Conservation (phyloP, 2,329 filamentous ascomycete genomes). For the Venturia carpophila region DNA sequence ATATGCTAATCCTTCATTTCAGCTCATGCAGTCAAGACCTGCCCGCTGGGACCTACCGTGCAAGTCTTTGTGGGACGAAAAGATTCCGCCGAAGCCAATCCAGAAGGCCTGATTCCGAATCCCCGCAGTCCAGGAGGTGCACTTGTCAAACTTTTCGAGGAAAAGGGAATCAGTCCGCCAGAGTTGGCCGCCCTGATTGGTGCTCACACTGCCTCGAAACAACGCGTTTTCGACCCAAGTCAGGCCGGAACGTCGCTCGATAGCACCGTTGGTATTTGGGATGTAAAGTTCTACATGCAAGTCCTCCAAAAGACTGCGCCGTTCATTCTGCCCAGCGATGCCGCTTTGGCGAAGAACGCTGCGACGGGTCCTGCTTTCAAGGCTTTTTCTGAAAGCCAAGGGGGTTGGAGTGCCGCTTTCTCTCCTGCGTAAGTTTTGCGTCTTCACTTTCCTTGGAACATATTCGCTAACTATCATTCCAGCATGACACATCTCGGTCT, state of each 20-base stretch:
- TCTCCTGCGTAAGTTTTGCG: conserved; percentile 12
- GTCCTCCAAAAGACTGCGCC: conserved; percentile 25
- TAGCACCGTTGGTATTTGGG: conserved; percentile 20
- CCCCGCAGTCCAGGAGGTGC: conserved; percentile 34
- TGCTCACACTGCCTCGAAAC: conserved; percentile 45
- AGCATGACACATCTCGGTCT: conserved; percentile 16
- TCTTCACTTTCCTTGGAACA: too few species aligned
- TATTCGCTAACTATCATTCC: background rate
- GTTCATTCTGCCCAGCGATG: conserved; percentile 28
- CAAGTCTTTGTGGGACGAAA: conserved; percentile 33
- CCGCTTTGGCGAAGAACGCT: conserved; percentile 25
- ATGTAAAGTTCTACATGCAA: conserved; percentile 23
- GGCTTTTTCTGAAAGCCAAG: conserved; percentile 29
- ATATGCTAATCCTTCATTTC: conserved; percentile 20
- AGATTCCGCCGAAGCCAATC: conserved; percentile 15
- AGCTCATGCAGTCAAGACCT: conserved; percentile 41
- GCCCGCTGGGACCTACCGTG: conserved; percentile 46
- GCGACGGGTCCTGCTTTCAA: conserved; percentile 27
- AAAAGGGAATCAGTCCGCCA: conserved; percentile 43
- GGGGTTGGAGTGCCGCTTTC: conserved; percentile 32
- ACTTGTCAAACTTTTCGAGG: conserved; percentile 41
- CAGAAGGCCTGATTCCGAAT: conserved; percentile 25
- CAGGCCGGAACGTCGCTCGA: conserved; percentile 21
- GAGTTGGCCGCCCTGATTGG: conserved; percentile 49
- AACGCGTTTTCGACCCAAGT: conserved; percentile 38